phyloP scores from a whole-genome alignment of 129 eudicot species.

The Deinandra increscens region DNA sequence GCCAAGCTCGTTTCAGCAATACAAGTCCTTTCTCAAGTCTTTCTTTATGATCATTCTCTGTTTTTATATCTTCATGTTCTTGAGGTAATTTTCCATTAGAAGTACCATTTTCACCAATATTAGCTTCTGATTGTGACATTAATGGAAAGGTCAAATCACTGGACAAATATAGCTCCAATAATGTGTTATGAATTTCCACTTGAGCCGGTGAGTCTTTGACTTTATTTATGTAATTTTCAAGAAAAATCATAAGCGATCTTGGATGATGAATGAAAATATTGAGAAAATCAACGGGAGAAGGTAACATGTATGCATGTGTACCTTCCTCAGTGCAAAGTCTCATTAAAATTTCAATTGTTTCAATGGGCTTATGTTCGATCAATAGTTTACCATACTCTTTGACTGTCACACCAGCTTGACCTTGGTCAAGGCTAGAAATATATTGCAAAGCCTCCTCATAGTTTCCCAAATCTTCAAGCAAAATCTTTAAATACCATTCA shows the following conservation, averaged over 20 bases:
- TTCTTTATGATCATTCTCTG: slow-evolving; percentile 54
- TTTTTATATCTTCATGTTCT: slow-evolving; percentile 34
- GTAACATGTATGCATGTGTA: slow-evolving; percentile 64
- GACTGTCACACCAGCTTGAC: slow-evolving; percentile 94
- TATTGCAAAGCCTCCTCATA: slow-evolving; percentile 91
- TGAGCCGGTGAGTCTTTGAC: slow-evolving; percentile 98
- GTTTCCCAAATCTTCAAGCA: slow-evolving; percentile 87
- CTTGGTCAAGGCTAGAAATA: slow-evolving; percentile 81
- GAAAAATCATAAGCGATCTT: slow-evolving; percentile 82
- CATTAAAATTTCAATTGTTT: slow-evolving; percentile 80
- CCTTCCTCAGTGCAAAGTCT: slow-evolving; percentile 86
- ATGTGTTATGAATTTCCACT: slow-evolving; percentile 91
- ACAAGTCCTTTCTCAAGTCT: slow-evolving; percentile 72
- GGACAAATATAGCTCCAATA: slow-evolving; percentile 86
- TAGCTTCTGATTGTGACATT: slow-evolving; percentile 44
- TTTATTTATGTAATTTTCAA: slow-evolving; percentile 73
- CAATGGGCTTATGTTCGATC: slow-evolving; percentile 83
- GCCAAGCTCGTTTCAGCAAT: slow-evolving; percentile 91
- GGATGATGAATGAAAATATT: slow-evolving; percentile 92
- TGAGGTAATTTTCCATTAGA: slow-evolving; percentile 48
- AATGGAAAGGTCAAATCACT: slow-evolving; percentile 64
- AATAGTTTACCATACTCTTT: slow-evolving; percentile 94
- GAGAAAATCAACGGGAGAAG: slow-evolving; percentile 95
- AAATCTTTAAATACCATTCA: slow-evolving; percentile 92
- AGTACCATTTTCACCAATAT: slow-evolving; percentile 37